Evolutionary conservation across 495 filamentous ascomycete species (phyloP), one percentile per base, ranked within the genome.

Genomic region (Astrothelium subdiscretum): DNA sequence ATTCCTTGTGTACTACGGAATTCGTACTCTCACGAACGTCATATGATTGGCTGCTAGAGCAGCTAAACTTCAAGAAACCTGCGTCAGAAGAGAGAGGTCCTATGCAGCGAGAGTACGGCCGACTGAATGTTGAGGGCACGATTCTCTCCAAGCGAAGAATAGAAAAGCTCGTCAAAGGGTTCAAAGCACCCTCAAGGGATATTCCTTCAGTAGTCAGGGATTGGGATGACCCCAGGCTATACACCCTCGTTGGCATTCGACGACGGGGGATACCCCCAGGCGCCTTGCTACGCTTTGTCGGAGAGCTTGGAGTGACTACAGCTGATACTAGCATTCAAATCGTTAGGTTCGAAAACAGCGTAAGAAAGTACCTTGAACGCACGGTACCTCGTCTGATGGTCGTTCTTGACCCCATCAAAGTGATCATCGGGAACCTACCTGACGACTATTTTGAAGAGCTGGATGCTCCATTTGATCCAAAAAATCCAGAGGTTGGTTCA

Each of bases 201-300:
- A 73, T 74, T 31, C 68, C 69, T 24, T 72, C 74, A 0, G 62
- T 63, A 22, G 91, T 96, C 24, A 81, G 86, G 12, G 87, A 83
- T 61, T 96, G 91, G 89, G 88, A 96, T 62, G 91, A 96, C 68
- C 92, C 91, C 0, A 81, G 91, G 20, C 83, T 96, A 3, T 95
- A 89, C 76, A 96, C 91, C 0, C 76, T 96, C n/a, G 90, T 92
- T 59, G 90, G 83, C 4, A 81, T 96, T 26, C 83, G 87, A 22
- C 84, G 91, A 24, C 82, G 91, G 40, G 90, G 92, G 70, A 79
- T 96, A 6, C 91, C 91, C 2, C 91, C 91, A 0, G 88, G 87
- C 8, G 92, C 91, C 1, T 89, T 96, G 24, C 82, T 92, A 40
- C 82, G 86, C 54, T 96, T 96, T 69, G 85, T 95, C 65, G 89